Evolutionary conservation across 129 eudicot genomes (phyloP), one percentile per base, ranked within the genome.

Genomic region (Centella asiatica): DNA sequence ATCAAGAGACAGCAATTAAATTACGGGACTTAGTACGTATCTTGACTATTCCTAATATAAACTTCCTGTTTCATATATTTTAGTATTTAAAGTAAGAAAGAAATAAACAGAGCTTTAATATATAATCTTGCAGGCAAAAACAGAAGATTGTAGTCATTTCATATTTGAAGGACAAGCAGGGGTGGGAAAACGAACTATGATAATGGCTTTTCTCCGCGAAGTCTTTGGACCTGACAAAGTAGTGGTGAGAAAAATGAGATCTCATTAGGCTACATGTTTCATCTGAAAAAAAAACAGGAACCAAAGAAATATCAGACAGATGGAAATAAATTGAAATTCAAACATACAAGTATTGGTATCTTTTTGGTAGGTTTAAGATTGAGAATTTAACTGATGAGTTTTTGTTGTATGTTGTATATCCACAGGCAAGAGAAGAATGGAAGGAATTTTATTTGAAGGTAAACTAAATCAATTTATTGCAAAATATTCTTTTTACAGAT

Each of bases 141-240:
- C 60, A 55, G 77, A 61, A 1, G 74, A 78, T 8, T 69, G 76
- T 29, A 31, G 72, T 48, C 95, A 87, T 37, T 87, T 76, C 78
- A 83, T 87, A 77, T 87, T 87, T 64, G 93, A 83, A 80, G 93
- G 95, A 64, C 71, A 58, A 61, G 83, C 93, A 31, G 95, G 95
- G 33, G 95, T 87, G 12, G 95, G 95, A 33, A 87, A 87, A 71
- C 78, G 88, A 69, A 87, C 95, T n/a, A 87, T 87, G 95, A 87
- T 87, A 40, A 76, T 73, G 84, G 95, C 95, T 57, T 64, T 78
- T 69, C 84, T 87, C 75, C 82, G 84, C n/a, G 78, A 78, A 69
- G 76, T 71, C 19, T 87, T 71, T 29, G 88, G 88, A 12, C 51
- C 68, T 9, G 85, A 81, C 22, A 76, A 77, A 57, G 79, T 87